Percentiles rank a stretch among this genome's conserved stretches.
phyloP scores from a whole-genome alignment of 2,329 filamentous ascomycete genomes.

The Sclerotinia borealis region DNA sequence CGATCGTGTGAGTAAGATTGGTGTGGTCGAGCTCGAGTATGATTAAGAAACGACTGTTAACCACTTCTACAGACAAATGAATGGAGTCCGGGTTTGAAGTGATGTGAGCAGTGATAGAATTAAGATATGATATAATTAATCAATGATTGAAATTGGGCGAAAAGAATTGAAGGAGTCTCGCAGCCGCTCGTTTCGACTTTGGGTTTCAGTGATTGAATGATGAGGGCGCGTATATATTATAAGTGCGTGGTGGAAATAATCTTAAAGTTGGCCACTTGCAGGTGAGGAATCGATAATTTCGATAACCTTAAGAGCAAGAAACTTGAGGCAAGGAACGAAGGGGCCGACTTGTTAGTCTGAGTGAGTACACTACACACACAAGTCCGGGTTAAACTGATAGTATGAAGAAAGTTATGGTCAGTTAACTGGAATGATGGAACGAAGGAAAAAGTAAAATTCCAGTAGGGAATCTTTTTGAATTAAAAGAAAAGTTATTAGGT shows the following conservation, averaged over 20 bases:
- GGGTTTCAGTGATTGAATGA: constrained; percentile 7
- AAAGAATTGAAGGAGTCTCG: constrained; percentile 1
- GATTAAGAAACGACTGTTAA: background rate
- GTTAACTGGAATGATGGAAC: constrained; percentile 5
- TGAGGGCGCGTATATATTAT: constrained; percentile 14
- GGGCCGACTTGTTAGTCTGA: constrained; percentile 16
- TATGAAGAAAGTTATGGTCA: constrained; percentile 10
- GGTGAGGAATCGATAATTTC: constrained; percentile 16
- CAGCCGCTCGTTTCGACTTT: constrained; percentile 12
- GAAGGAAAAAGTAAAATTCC: constrained; percentile 9
- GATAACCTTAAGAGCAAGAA: constrained; percentile 14
- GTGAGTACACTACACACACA: no score
- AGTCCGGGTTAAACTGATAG: no score
- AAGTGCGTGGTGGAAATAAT: constrained; percentile 10
- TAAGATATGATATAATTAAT: background rate
- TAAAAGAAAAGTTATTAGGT: no score
- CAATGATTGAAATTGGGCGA: background rate
- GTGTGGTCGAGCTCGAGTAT: background rate
- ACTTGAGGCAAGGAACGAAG: constrained; percentile 21
- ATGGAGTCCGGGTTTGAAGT: constrained; percentile 5
- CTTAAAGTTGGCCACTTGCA: constrained; percentile 3
- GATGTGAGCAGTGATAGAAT: background rate
- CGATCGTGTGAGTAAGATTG: background rate
- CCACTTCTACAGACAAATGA: constrained; percentile 14
- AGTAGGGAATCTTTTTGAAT: no score